These are phyloP conservation scores for Mucor plumbeus DNA, from an alignment of 371 early-diverging fungal genomes.

Conservation along the genomic window DNA sequence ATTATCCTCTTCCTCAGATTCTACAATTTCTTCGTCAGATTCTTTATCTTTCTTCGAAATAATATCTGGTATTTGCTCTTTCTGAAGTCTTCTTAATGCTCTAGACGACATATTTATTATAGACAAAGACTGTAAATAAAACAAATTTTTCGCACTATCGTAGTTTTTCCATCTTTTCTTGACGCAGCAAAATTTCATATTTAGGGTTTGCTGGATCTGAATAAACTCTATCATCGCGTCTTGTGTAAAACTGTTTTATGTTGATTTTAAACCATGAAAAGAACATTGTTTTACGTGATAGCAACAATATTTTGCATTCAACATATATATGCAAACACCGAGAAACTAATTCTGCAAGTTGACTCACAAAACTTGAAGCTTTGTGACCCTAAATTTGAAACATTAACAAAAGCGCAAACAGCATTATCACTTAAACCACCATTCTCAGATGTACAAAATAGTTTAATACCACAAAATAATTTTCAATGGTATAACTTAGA, in stretches of 20 bases:
- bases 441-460: conserved; percentile 24
- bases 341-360: conserved; percentile 41
- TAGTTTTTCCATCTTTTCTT: neutral
- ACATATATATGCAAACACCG: conserved; percentile 41
- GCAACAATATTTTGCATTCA: neutral
- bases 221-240: neutral
- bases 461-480: conserved; percentile 7
- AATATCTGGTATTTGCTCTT: conserved; percentile 34
- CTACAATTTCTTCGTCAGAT: conserved; percentile 20
- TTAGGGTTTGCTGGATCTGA: neutral
- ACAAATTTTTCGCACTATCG: neutral
- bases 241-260: neutral
- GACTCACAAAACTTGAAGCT: neutral
- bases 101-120: conserved; percentile 45
- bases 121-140: neutral
- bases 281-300: neutral
- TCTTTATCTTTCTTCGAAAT: conserved; percentile 24
- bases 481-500: conserved; percentile 29
- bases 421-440: conserved; percentile 18
- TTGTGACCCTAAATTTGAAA: conserved; percentile 4
- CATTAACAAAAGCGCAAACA: conserved; percentile 8
- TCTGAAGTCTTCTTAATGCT: conserved; percentile 48
- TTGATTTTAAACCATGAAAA: neutral
- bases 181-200: neutral
- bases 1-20: conserved; percentile 44